Percentiles rank a stretch among this genome's conserved stretches.
phyloP scores from a whole-genome alignment of 371 early-diverging fungal genomes.

The Lichtheimia corymbifera region DNA sequence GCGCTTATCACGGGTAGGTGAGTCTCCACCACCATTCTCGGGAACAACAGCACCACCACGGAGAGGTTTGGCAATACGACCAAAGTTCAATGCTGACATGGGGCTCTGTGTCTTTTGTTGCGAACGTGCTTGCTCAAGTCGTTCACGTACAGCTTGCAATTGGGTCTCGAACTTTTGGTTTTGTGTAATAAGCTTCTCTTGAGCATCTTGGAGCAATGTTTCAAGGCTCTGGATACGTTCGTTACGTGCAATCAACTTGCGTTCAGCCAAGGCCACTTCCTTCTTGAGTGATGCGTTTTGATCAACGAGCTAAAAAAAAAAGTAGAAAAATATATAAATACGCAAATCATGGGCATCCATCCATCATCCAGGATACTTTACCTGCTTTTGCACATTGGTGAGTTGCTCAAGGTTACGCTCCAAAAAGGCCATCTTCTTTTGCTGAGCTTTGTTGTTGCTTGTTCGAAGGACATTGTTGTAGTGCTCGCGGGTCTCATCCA shows the following conservation, averaged over 20 bases:
- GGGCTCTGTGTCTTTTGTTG: conserved; percentile 52
- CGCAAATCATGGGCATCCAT: not conserved
- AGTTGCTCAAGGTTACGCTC: conserved; percentile 95
- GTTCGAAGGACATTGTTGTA: conserved; percentile 80
- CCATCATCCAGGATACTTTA: not conserved
- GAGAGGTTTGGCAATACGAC: conserved; percentile 91
- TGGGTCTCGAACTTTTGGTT: conserved; percentile 88
- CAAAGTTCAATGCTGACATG: conserved; percentile 69
- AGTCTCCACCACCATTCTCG: not conserved
- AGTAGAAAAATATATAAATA: not conserved
- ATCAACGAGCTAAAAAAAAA: conserved; percentile 71
- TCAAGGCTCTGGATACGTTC: conserved; percentile 93
- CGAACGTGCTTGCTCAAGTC: conserved; percentile 73
- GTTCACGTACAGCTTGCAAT: conserved; percentile 74
- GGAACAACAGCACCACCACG: conserved; percentile 63
- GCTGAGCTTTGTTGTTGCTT: conserved; percentile 81
- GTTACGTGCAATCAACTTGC: conserved; percentile 86
- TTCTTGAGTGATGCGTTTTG: conserved; percentile 93
- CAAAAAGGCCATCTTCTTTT: conserved; percentile 92
- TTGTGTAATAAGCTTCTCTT: conserved; percentile 70
- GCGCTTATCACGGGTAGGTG: conserved; percentile 26
- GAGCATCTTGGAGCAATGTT: conserved; percentile 73
- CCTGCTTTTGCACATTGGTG: conserved; percentile 84
- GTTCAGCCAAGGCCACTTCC: conserved; percentile 84
- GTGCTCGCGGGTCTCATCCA: conserved; percentile 91